Conservation (phyloP, 2,329 filamentous ascomycete species). For the Cryphonectria parasitica region DNA sequence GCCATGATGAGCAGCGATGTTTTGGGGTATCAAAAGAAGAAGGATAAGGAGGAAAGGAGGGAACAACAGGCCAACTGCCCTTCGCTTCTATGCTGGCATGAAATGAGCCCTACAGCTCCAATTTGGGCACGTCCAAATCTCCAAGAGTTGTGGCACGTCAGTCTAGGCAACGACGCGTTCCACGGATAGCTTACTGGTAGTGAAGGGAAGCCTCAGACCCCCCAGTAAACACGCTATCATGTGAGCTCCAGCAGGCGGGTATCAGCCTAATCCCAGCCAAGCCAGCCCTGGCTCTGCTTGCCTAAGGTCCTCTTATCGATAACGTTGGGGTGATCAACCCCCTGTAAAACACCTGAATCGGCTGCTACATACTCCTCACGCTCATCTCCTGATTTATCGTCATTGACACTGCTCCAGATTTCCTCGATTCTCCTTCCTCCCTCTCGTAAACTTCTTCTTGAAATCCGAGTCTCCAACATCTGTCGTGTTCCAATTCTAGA, state of each 20-base stretch:
- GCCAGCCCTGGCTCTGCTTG: neutral
- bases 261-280: neutral
- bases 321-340: neutral
- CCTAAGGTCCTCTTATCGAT: constrained; percentile 24
- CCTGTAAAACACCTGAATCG: neutral
- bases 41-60: no score
- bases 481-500: neutral
- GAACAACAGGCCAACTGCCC: constrained; percentile 1
- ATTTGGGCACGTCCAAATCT: neutral
- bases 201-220: neutral
- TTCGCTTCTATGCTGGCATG: neutral
- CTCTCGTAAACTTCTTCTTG: neutral
- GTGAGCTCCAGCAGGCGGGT: constrained; percentile 16
- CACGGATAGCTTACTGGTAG: neutral
- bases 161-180: constrained; percentile 27
- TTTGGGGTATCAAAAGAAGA: constrained; percentile 4
- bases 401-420: neutral
- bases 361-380: neutral
- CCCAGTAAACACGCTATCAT: constrained; percentile 27
- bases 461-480: neutral
- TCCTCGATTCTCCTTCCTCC: neutral
- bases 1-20: constrained; percentile 64
- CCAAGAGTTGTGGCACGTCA: constrained; percentile 15
- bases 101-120: neutral
- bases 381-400: constrained; percentile 1